Base-by-base conservation (phyloP, 371 early-diverging fungal genomes). In the Mucor indicus region DNA sequence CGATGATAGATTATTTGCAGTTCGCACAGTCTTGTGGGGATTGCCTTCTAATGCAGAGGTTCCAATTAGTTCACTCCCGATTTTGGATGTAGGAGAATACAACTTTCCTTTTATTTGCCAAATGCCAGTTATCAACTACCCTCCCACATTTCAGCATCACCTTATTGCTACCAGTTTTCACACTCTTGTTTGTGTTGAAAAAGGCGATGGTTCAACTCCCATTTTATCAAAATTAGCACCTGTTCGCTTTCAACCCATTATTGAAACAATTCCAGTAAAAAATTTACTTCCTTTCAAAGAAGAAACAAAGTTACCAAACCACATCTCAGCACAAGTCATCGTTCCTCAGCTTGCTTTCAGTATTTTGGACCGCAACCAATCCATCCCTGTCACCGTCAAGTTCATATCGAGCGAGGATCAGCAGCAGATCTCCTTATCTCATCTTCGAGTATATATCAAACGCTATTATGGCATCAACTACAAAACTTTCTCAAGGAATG, bases 121-220 rank as follows among this genome's bases (percentile, higher is more conserved):
- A 42, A 55, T 66, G 62, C 67, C 67, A 10, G 50, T 66, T 0
- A 50, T 66, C 12, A 66, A 66, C 20, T 66, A 42, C 23, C 67
- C 67, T 4, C 67, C 67, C 19, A 51, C 58, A 9, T 55, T 62
- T 42, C 52, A 62, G 4, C 57, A 62, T 27, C 54, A 64, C 30
- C 41, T 57, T 15, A 51, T 66, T 24, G 56, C 58, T 5, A 58
- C 41, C 21, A 37, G 48, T 10, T 62, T 61, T 25, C 39, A 44
- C 12, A 25, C 62, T 44, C 25, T 66, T 19, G 67, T 58, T 0
- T 55, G 53, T 10, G 32, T 66, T 5, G 53, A 52, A 2, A 45
- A 53, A 51, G 50, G 44, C 1, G 44, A 48, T 2, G 39, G 44
- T 4, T 7, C 50, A 5, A 5, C 32, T 3, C 52, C 57, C 7